Percentiles rank a stretch among this genome's conserved stretches.
phyloP scores from a whole-genome alignment of 495 filamentous ascomycete genomes.

The Neurospora sp. region DNA sequence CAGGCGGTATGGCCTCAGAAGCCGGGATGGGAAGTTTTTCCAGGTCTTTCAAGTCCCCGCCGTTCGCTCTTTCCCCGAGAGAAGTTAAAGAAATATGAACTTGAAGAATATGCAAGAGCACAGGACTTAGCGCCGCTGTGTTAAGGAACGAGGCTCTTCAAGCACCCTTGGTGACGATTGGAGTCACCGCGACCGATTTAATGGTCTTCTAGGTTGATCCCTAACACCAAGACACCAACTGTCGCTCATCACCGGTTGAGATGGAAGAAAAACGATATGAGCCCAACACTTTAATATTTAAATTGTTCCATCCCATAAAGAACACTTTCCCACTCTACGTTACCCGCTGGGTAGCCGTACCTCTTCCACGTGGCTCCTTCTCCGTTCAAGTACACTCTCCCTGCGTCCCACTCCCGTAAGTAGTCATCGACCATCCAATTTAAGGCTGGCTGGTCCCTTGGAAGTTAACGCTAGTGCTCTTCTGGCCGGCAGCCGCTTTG shows the following conservation, averaged over 20 bases:
- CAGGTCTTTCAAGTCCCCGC: not conserved
- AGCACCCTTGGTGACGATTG: not conserved
- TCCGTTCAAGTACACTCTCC: not conserved
- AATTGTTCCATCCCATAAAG: not conserved
- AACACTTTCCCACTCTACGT: not conserved
- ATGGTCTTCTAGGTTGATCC: not conserved
- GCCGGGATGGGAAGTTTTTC: not conserved
- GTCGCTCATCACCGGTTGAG: not conserved
- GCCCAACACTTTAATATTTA: not conserved
- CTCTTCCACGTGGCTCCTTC: not conserved
- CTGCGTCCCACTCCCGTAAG: not conserved
- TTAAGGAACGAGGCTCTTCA: not conserved
- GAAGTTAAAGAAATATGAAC: not conserved
- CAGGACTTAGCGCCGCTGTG: not conserved
- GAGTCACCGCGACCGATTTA: not conserved
- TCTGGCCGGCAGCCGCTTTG: slow-evolving; percentile 25
- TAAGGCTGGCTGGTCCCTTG: not conserved
- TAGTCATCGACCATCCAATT: not conserved
- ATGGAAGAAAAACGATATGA: not conserved
- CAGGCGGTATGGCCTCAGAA: not conserved
- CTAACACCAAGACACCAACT: not conserved
- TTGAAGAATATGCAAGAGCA: not conserved
- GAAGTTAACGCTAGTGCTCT: slow-evolving; percentile 23
- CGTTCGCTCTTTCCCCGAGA: not conserved
- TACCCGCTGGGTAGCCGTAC: not conserved